Evolutionary conservation across 1,139 yeast species (phyloP).

Genomic region (Nakaseomyces bracarensis): DNA sequence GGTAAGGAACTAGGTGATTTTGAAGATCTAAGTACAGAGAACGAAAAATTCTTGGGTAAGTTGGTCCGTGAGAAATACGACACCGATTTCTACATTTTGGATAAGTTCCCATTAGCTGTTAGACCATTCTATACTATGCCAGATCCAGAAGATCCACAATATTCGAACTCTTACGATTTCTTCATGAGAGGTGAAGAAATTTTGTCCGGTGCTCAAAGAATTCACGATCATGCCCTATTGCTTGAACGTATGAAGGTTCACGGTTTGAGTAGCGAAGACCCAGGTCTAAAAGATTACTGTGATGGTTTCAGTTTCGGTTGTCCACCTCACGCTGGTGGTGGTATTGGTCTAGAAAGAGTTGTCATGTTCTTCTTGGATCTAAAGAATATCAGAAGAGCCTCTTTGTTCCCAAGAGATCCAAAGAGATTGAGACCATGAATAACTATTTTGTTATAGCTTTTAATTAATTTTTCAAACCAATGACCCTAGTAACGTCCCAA

Average conservation of each 20-base stretch:
- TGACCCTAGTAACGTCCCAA: no score
- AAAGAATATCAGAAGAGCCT: conserved; percentile 95
- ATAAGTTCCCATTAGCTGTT: conserved; percentile 91
- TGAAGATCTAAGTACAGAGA: conserved; percentile 88
- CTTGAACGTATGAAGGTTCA: conserved; percentile 73
- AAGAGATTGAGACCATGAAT: conserved; percentile 78
- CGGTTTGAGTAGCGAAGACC: conserved; percentile 69
- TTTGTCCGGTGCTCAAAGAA: conserved; percentile 97
- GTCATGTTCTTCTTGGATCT: conserved; percentile 95
- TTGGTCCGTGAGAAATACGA: conserved; percentile 87
- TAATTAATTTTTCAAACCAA: no score
- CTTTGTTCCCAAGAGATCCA: conserved; percentile 98
- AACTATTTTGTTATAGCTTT: background rate
- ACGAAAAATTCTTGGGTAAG: conserved; percentile 87
- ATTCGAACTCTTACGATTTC: conserved; percentile 94
- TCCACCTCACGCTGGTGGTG: conserved; percentile 99
- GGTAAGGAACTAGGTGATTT: conserved; percentile 62
- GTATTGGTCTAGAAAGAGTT: conserved; percentile 97
- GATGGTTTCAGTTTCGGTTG: conserved; percentile 92
- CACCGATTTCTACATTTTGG: conserved; percentile 95
- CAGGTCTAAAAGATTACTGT: conserved; percentile 83
- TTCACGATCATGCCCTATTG: conserved; percentile 83
- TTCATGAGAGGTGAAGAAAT: conserved; percentile 99
- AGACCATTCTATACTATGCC: conserved; percentile 99
- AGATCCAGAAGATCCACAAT: conserved; percentile 80